A percentile compares a stretch with the other conserved stretches of the same genome.
Conservation (phyloP, 108 stramenopile genomes). For the Skeletonema costatum region DNA sequence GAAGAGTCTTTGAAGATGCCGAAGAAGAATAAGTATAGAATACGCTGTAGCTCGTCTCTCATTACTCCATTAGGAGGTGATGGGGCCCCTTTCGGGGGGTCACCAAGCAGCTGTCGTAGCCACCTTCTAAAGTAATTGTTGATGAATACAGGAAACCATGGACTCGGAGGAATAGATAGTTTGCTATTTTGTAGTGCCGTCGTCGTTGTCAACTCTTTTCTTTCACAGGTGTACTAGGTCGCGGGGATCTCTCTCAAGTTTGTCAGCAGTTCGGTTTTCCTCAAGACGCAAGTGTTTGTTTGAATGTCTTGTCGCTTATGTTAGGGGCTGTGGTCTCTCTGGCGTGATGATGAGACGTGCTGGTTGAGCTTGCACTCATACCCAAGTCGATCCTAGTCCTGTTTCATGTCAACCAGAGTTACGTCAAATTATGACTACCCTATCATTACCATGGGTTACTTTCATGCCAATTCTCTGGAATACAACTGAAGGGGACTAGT, state of each 20-base stretch:
- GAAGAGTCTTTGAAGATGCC: constrained; percentile 79
- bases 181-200: too few relatives aligned
- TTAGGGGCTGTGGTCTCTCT: too few relatives aligned
- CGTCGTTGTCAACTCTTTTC: too few relatives aligned
- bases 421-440: not conserved
- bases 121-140: constrained; percentile 7
- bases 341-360: too few relatives aligned
- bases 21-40: constrained; percentile 54
- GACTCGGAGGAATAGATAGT: not conserved
- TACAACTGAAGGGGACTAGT: not conserved
- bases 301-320: too few relatives aligned
- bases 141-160: not conserved
- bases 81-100: not conserved
- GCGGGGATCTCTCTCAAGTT: too few relatives aligned
- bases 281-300: too few relatives aligned
- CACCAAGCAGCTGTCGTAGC: constrained; percentile 7
- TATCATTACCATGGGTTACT: not conserved
- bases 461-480: constrained; percentile 6
- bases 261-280: too few relatives aligned
- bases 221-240: too few relatives aligned
- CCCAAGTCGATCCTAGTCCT: not conserved
- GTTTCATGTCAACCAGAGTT: not conserved
- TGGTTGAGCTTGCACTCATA: not conserved
- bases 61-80: constrained; percentile 3
- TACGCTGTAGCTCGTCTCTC: constrained; percentile 2